Base-by-base conservation (phyloP, 495 filamentous ascomycete genomes). In the Barbatosphaeria neglecta region DNA sequence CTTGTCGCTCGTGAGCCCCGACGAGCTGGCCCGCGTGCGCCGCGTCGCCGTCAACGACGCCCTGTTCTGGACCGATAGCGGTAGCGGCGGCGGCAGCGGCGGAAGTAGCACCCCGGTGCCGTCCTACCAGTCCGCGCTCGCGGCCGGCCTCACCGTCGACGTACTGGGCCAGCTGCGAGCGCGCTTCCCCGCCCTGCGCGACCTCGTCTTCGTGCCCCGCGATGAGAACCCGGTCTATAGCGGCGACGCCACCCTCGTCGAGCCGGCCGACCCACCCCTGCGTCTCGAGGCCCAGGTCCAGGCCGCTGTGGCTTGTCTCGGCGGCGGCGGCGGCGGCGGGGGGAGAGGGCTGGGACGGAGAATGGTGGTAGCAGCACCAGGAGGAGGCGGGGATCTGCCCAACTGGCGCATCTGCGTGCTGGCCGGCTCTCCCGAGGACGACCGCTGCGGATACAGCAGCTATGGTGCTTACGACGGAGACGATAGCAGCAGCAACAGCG, bases 41-140 rank as follows among this genome's bases (percentile, higher is more conserved):
- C 56, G 44, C 25, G 37, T 59, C 37, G 59, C 59, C 22, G 49
- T 62, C 33, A 57, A 48, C 41, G 54, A 55, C 28, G 48, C 45
- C n/a, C 46, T 61, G 19, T 41, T 55, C 45, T 51, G 49, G 49
- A 25, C 23, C 24, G 42, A 37, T 24, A 17, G n/a, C 47, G 25
- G 22, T 13, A 40, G 10, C 22, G 23, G 27, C 6, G 5, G 33
- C 33, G 17, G 16, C 37, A 16, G 17, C 17, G 37, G 27, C 6
- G 6, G 27, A 31, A 13, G 27, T 6, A 6, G 27, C 6, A 13
- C 6, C 27, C 27, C 27, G 16, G 16, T 16, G 22, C n/a, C 19
- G 19, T 8, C 13, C n/a, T 22, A 48, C 48, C 17, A 24, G 43
- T 43, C 31, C 16, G 39, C 19, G 43, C 41, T 33, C 16, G 45